These are phyloP conservation scores for Starmera caribaea DNA, from an alignment of 805 yeast species.

Conservation along the genomic window DNA sequence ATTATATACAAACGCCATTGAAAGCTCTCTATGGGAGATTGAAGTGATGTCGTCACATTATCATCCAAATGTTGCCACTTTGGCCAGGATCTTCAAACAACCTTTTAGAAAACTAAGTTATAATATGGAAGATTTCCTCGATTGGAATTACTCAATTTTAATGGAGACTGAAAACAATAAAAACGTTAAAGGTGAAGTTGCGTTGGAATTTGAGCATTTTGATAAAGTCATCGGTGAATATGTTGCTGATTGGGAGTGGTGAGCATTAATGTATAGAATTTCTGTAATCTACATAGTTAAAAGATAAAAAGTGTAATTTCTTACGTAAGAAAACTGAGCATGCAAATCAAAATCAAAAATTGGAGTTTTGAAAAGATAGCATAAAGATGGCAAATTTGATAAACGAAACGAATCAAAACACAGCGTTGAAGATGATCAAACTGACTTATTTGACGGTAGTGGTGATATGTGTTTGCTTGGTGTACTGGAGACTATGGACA, in stretches of 20 bases:
- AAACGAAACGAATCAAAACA: too few relatives aligned
- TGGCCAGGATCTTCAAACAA: slow-evolving; percentile 81
- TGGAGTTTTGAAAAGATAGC: too few relatives aligned
- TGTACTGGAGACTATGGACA: too few relatives aligned
- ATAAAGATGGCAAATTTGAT: too few relatives aligned
- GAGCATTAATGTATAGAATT: neutral
- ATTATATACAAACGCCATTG: slow-evolving; percentile 64
- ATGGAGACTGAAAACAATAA: slow-evolving; percentile 55
- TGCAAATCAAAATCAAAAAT: too few relatives aligned
- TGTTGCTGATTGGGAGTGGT: slow-evolving; percentile 18
- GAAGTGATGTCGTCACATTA: slow-evolving; percentile 74
- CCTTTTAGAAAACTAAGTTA: slow-evolving; percentile 84
- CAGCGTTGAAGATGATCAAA: too few relatives aligned
- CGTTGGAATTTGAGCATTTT: slow-evolving; percentile 58
- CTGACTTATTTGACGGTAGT: too few relatives aligned
- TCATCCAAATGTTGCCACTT: slow-evolving; percentile 90
- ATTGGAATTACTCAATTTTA: slow-evolving; percentile 71
- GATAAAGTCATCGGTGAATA: slow-evolving; percentile 18
- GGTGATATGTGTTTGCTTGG: too few relatives aligned
- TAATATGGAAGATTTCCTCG: slow-evolving; percentile 88
- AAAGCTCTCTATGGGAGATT: slow-evolving; percentile 88
- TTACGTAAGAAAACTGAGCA: too few relatives aligned
- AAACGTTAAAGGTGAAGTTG: slow-evolving; percentile 60
- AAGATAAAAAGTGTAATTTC: too few relatives aligned
- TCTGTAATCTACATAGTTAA: neutral